Evolutionary conservation across 768 basidiomycete genomes (phyloP).

Genomic region (Dentipellis fragilis): DNA sequence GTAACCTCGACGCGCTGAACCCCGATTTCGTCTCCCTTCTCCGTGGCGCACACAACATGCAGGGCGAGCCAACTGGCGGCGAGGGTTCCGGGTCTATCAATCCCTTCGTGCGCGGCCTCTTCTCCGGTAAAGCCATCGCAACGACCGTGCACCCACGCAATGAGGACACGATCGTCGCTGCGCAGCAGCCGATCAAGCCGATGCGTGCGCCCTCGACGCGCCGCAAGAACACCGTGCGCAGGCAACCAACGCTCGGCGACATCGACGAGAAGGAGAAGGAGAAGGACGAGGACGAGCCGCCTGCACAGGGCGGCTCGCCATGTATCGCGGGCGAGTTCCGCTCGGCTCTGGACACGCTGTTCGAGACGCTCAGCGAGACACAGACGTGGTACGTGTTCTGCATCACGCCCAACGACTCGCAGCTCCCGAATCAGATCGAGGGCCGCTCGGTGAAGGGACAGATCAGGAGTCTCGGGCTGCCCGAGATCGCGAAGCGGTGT

Average conservation of each 20-base stretch:
- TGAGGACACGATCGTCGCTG: conserved; percentile 92
- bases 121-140: conserved; percentile 81
- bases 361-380: conserved; percentile 82
- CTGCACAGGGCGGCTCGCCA: conserved; percentile 30
- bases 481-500: conserved; percentile 64
- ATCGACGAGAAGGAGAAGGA: conserved; percentile 41
- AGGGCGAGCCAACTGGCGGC: conserved; percentile 31
- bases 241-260: conserved; percentile 40
- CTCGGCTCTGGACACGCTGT: conserved; percentile 72
- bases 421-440: conserved; percentile 90
- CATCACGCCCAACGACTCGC: conserved; percentile 90
- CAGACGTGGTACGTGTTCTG: conserved; percentile 91
- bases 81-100: conserved; percentile 78
- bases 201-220: conserved; percentile 89
- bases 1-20: conserved; percentile 82
- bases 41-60: conserved; percentile 38
- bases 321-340: conserved; percentile 89
- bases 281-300: conserved; percentile 25
- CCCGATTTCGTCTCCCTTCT: conserved; percentile 90
- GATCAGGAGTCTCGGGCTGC: conserved; percentile 69
- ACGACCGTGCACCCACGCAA: conserved; percentile 87
- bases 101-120: conserved; percentile 85
- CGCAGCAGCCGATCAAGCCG: conserved; percentile 88
- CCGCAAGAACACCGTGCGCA: conserved; percentile 64
- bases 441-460: conserved; percentile 88